Evolutionary conservation across 306 rosid genomes (phyloP), one percentile per base, ranked within the genome.

Genomic region (Vicia faba): DNA sequence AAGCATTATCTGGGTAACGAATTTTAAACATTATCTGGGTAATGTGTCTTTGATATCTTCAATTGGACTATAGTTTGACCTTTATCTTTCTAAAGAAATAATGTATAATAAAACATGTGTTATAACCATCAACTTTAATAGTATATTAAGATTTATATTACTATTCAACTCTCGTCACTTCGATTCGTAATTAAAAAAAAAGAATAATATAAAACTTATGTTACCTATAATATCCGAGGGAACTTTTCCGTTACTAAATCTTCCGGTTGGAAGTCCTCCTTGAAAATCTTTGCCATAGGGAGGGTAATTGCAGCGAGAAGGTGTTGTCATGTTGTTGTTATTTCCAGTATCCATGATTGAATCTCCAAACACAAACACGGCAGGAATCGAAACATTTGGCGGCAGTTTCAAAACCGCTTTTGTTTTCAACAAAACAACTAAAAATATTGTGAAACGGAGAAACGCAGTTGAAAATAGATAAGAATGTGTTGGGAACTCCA

Each of bases 331-430:
- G 65, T 81, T 6, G 80, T 89, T 87, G 76, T 90, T 90, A 72
- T 80, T 90, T 39, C 97, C 97, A 0, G 97, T 87, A 53, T 90
- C 97, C 80, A 90, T 58, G 53, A 90, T 77, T 0, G 95, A 87
- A 38, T 90, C 97, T 36, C 97, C 97, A 4, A 90, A 81, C 38
- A 80, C 84, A 1, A 84, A 55, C 2, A 85, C 72, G 0, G 95
- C 96, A 1, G 96, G 88, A 41, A 85, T 10, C 1, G 76, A 11
- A 43, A 26, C 48, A 29, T 80, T 78, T 53, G 79, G 77, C 25
- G 91, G 89, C 1, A 89, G 56, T 26, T 69, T 66, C 39, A 70
- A 2, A 29, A 39, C n/a, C 48, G 38, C 77, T 58, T 54, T 11
- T n/a, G 81, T 19, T 14, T 26, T 46, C 29, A 16, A 20, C 5